Percentiles rank a stretch among this genome's conserved stretches.
phyloP scores from a whole-genome alignment of 768 basidiomycete genomes.

The Xerocomellus chrysenteron region DNA sequence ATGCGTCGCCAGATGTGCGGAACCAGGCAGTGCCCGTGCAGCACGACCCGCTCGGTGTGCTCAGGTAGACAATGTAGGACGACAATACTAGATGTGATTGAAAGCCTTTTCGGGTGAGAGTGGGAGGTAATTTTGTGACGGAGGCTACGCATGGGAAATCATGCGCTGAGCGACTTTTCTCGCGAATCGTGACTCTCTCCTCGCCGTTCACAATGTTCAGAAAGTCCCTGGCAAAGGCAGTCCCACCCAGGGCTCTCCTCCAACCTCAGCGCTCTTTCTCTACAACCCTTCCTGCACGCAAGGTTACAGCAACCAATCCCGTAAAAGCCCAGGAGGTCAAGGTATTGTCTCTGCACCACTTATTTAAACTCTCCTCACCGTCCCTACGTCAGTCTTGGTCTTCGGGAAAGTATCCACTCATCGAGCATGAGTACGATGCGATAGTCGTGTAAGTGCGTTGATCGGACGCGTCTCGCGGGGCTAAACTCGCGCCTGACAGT shows the following conservation, averaged over 20 bases:
- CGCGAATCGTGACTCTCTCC: conserved; percentile 12
- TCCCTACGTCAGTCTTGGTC: conserved; percentile 57
- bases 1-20: conserved; percentile 8
- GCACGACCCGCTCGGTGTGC: conserved; percentile 32
- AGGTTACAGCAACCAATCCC: conserved; percentile 68
- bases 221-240: conserved; percentile 49
- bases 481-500: conserved; percentile 41
- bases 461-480: not conserved
- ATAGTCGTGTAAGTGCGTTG: conserved; percentile 87
- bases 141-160: conserved; percentile 24
- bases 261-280: conserved; percentile 62
- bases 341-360: conserved; percentile 40
- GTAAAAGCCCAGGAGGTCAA: conserved; percentile 81
- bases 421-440: conserved; percentile 99
- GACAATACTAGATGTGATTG: not conserved
- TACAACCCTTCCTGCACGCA: conserved; percentile 56
- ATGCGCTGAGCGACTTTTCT: conserved; percentile 9
- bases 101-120: not conserved
- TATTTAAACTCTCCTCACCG: conserved; percentile 1
- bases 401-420: conserved; percentile 90
- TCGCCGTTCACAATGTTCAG: conserved; percentile 53
- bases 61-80: conserved; percentile 19
- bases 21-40: conserved; percentile 10
- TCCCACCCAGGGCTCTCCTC: conserved; percentile 41
- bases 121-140: not conserved